Evolutionary conservation across 2,329 filamentous ascomycete genomes (phyloP).

Genomic region (Ilyonectria mors-panacis): DNA sequence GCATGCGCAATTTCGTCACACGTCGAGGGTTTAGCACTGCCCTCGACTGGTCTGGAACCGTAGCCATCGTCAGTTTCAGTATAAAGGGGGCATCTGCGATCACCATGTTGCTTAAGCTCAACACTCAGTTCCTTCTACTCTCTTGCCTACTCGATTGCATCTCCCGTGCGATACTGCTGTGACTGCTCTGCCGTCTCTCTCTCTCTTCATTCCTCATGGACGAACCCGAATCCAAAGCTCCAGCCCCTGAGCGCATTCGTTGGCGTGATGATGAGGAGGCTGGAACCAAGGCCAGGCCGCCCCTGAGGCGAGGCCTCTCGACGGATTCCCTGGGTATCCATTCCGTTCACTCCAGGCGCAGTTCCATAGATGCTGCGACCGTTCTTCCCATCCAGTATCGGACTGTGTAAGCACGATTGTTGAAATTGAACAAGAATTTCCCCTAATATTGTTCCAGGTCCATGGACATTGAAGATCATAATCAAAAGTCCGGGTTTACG

Average conservation of each 20-base stretch:
- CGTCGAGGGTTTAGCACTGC: conserved; percentile 23
- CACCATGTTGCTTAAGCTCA: conserved; percentile 21
- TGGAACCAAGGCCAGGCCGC: conserved; percentile 30
- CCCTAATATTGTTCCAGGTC: conserved; percentile 34
- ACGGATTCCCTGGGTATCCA: conserved; percentile 34
- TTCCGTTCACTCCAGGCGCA: conserved; percentile 33
- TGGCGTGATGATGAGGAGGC: conserved; percentile 40
- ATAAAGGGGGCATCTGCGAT: conserved; percentile 30
- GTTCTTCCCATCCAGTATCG: conserved; percentile 40
- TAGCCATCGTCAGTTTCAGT: conserved; percentile 23
- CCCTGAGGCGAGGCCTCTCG: conserved; percentile 32
- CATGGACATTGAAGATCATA: conserved; percentile 40
- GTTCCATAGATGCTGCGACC: conserved; percentile 32
- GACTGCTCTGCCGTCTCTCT: background rate
- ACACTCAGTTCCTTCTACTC: conserved; percentile 27
- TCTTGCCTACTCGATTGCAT: conserved; percentile 10
- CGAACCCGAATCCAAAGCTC: conserved; percentile 33
- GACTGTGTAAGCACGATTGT: conserved; percentile 36
- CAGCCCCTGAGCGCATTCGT: conserved; percentile 36
- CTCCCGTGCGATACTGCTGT: background rate
- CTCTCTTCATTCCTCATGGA: conserved; percentile 25
- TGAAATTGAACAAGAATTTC: background rate
- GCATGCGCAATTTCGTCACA: conserved; percentile 30
- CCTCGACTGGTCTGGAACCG: conserved; percentile 34
- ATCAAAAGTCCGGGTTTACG: conserved; percentile 30